These are phyloP conservation scores for Triticum turgidum DNA, from an alignment of 176 grass and related monocot genomes.

Conservation along the genomic window DNA sequence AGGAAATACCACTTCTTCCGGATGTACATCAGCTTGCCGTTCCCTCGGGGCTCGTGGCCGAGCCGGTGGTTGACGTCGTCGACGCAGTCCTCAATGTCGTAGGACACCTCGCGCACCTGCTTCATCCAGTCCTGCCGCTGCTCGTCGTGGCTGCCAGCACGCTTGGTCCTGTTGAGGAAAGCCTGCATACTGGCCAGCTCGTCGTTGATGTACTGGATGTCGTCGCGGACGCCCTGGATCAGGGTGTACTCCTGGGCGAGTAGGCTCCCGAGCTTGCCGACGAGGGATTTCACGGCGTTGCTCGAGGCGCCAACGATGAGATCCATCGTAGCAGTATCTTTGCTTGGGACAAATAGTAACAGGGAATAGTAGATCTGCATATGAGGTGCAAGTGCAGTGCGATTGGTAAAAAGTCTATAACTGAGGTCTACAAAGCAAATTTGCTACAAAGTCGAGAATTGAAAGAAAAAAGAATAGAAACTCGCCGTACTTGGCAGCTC, in stretches of 20 bases:
- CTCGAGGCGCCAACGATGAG: background rate
- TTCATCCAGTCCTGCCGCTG: conserved; percentile 6
- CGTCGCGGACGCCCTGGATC: background rate
- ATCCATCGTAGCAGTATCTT: background rate
- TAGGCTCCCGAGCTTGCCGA: background rate
- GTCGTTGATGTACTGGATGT: background rate
- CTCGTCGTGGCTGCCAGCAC: background rate
- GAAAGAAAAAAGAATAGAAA: too few species aligned
- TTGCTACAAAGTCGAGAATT: too few species aligned
- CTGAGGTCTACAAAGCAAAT: too few species aligned
- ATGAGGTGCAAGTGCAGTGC: too few species aligned
- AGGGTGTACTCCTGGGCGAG: too few species aligned
- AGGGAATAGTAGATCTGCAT: too few species aligned
- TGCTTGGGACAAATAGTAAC: too few species aligned
- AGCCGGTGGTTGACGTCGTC: background rate
- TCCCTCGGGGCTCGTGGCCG: background rate
- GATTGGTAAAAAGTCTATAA: too few species aligned
- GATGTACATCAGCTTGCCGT: background rate
- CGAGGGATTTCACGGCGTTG: background rate
- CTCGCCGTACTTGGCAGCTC: too few species aligned
- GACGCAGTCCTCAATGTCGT: background rate
- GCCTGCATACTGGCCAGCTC: background rate
- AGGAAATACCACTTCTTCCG: background rate
- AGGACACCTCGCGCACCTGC: background rate
- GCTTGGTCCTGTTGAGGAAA: background rate